These are phyloP conservation scores for Aspergillus sp. DNA, from an alignment of 2,329 filamentous ascomycete genomes.

Conservation along the genomic window DNA sequence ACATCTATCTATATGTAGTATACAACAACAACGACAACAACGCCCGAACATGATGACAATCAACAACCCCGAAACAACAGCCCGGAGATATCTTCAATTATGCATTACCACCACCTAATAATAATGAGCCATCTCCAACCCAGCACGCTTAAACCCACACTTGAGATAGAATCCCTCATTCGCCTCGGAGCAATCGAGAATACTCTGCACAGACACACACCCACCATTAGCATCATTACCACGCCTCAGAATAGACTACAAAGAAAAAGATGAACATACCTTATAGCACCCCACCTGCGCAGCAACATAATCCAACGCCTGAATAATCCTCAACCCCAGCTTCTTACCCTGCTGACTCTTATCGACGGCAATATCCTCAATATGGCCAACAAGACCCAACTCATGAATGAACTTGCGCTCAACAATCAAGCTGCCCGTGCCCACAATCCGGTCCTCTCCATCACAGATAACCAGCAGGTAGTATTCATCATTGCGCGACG, in stretches of 20 bases:
- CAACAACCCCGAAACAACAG: background rate
- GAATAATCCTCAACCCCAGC: conserved; percentile 86
- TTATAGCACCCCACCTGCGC: conserved; percentile 92
- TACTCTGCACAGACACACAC: conserved; percentile 59
- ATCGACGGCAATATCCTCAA: conserved; percentile 94
- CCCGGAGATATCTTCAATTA: too few species aligned
- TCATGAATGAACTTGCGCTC: conserved; percentile 73
- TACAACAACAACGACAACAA: background rate
- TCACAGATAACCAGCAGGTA: conserved; percentile 87
- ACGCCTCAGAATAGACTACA: background rate
- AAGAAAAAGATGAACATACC: conserved; percentile 44
- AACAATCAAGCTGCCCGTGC: conserved; percentile 84
- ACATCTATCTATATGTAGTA: background rate
- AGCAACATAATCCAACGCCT: conserved; percentile 87
- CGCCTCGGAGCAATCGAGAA: conserved; percentile 91
- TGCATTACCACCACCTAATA: conserved; percentile 49
- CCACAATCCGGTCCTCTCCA: conserved; percentile 70
- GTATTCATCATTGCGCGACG: conserved; percentile 72
- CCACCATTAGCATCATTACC: too few species aligned
- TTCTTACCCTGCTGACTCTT: conserved; percentile 98
- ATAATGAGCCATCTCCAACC: conserved; percentile 96
- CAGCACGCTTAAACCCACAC: conserved; percentile 90
- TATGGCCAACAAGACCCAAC: conserved; percentile 73
- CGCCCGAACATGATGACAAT: background rate
- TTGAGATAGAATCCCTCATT: conserved; percentile 99